Base-by-base conservation (phyloP, 192 early-diverging fungal species). In the Funneliformis geosporum region DNA sequence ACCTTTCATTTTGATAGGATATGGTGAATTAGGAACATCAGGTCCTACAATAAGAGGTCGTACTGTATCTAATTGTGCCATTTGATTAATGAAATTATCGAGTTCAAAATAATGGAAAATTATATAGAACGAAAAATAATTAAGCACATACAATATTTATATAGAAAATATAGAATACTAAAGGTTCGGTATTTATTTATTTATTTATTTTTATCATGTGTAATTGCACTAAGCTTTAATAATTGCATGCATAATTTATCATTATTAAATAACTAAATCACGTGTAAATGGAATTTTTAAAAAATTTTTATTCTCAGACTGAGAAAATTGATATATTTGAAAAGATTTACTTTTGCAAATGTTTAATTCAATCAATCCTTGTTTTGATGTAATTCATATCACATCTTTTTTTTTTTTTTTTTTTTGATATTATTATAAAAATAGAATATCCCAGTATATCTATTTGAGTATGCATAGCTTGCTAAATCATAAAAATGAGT, bases 1-100 rank as follows among this genome's bases (percentile, higher is more conserved):
- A 66, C 98, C 98, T 18, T 88, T 85, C 61, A 98, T 89, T 60
- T 87, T 83, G 46, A 94, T 84, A 60, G 97, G 96, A 81, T 86
- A 99, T 33, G 96, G 96, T 11, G 79, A 10, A 27, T 88, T 83
- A 0, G 90, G 93, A 9, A 69, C 25, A 12, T 89, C 85, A 1
- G 88, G 85, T 5, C 93, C 95, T 18, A 90, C 90, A 28, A 97
- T 84, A 50, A 85, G 82, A 38, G 90, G 88, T 2, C 95, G 87
- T 40, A 42, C 25, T 28, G 42, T 72, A 64, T 64, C 27, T 55
- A 55, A 55, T 55, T 55, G 50, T 55, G 50, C 50, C 50, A 55
- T 55, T 55, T 55, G 6, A 55, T 18, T 21, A 55, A 4, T 50
- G 5, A 33, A 33, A 33, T 33, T 33, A 33, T 33, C 33, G 33